Evolutionary conservation across 257 asterid genomes (phyloP), one percentile per base, ranked within the genome.

Genomic region (Solanum virginianum): DNA sequence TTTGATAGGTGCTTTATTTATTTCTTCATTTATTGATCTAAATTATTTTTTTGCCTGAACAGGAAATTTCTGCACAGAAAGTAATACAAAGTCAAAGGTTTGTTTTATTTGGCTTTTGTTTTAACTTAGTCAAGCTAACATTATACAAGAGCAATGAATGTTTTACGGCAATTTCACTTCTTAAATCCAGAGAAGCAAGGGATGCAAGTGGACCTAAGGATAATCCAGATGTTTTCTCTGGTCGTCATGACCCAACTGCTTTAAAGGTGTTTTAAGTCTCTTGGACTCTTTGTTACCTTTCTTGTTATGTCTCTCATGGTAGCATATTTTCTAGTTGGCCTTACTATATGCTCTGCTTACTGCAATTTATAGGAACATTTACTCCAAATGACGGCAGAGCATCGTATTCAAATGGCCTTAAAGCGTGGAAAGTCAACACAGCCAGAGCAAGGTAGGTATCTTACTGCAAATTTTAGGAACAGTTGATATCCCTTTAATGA

Each of bases 31-130:
- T 26, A 51, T 57, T 87, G 85, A 57, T 87, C 71, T 88, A 43
- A 74, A 80, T 15, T 83, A 36, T 53, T 71, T 71, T n/a, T 26
- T 71, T 86, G 71, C 60, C 75, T 47, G 89, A 91, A 84, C 95
- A 96, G 99, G 99, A 97, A 90, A 72, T 94, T 74, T 94, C 97
- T 74, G 90, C 98, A 49, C 98, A 95, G 81, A 92, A 89, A 92
- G 88, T 97, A 80, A 92, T 97, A 85, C 96, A 93, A 88, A 92
- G 88, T 86, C 97, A 90, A 89, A 93, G 99, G 99, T 97, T 89
- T 85, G 92, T 85, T 66, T 51, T 87, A 59, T 83, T 83, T 55
- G 80, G 75, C 57, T 83, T 69, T 80, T 43, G 39, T 32, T 36
- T 29, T n/a, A 32, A 43, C 54, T 66, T 22, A 66, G 63, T 57